Evolutionary conservation across 1,284 basidiomycete species (phyloP).

Genomic region (Takashimella tepidaria): DNA sequence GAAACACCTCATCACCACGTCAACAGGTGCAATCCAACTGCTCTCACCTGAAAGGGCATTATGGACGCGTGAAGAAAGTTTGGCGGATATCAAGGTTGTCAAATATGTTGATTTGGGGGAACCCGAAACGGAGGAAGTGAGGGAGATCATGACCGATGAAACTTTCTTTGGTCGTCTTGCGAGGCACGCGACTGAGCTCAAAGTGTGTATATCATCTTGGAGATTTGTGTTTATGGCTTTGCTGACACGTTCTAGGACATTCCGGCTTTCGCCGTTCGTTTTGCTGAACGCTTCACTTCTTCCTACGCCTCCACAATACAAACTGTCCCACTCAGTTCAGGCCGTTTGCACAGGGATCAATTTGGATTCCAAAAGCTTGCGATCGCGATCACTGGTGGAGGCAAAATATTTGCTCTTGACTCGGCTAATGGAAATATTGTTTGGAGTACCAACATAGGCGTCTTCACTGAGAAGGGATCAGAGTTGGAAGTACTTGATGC

Average conservation of each 20-base stretch:
- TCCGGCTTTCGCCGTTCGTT: slow-evolving; percentile 63
- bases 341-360: slow-evolving; percentile 59
- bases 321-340: slow-evolving; percentile 43
- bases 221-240: background rate
- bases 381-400: slow-evolving; percentile 63
- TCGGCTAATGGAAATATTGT: slow-evolving; percentile 67
- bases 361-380: slow-evolving; percentile 87
- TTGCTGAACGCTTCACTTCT: slow-evolving; percentile 65
- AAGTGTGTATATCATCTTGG: slow-evolving; percentile 55
- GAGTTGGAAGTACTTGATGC: slow-evolving; percentile 35
- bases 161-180: slow-evolving; percentile 55
- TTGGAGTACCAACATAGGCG: slow-evolving; percentile 61
- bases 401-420: slow-evolving; percentile 79
- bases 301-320: slow-evolving; percentile 56
- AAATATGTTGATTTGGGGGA: slow-evolving; percentile 77
- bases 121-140: slow-evolving; percentile 51
- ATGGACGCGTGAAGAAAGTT: slow-evolving; percentile 80
- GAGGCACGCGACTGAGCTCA: slow-evolving; percentile 61
- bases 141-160: slow-evolving; percentile 53
- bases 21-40: slow-evolving; percentile 71
- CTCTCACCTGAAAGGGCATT: slow-evolving; percentile 61
- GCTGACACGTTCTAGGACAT: slow-evolving; percentile 57
- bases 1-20: slow-evolving; percentile 58
- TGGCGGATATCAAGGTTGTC: slow-evolving; percentile 61
- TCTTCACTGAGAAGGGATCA: slow-evolving; percentile 24